Conservation (phyloP, 2,329 filamentous ascomycete genomes). For the Leptographium wingfieldii region DNA sequence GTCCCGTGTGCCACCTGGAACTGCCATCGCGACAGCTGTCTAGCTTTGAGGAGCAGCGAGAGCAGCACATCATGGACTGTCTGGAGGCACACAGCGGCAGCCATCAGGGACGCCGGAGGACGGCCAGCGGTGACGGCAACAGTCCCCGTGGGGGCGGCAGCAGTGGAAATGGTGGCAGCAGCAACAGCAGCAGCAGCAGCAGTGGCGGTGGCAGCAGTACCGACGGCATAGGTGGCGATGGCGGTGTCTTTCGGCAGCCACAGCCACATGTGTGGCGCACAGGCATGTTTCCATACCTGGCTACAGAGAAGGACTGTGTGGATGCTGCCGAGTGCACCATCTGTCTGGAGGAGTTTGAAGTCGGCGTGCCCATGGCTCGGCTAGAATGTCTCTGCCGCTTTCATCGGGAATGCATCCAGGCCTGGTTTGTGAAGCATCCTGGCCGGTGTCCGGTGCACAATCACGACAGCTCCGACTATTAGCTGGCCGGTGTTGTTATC, state of each 20-base stretch:
- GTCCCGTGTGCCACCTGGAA: conserved; percentile 62
- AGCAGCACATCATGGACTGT: conserved; percentile 46
- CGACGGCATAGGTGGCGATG: not conserved
- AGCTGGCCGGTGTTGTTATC: not conserved
- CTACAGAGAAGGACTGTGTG: conserved; percentile 57
- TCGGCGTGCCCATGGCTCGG: conserved; percentile 49
- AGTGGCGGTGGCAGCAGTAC: conserved; percentile 10
- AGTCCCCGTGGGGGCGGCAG: conserved; percentile 13
- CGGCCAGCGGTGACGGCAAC: conserved; percentile 2
- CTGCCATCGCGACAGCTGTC: conserved; percentile 45
- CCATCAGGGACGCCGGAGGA: not conserved
- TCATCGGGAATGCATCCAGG: conserved; percentile 45
- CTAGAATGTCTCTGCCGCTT: conserved; percentile 56
- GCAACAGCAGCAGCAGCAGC: conserved; percentile 10
- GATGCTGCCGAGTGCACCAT: conserved; percentile 56
- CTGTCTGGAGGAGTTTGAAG: conserved; percentile 53
- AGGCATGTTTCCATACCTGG: conserved; percentile 50
- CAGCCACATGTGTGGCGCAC: conserved; percentile 27
- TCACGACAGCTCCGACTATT: conserved; percentile 47
- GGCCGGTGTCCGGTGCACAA: conserved; percentile 55
- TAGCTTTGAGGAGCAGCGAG: conserved; percentile 41
- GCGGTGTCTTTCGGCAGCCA: not conserved
- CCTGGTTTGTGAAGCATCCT: conserved; percentile 50
- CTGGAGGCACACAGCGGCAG: conserved; percentile 37
- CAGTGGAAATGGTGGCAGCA: not conserved